Base-by-base conservation (phyloP, 73 alveolate species). In the Paramecium bursaria region DNA sequence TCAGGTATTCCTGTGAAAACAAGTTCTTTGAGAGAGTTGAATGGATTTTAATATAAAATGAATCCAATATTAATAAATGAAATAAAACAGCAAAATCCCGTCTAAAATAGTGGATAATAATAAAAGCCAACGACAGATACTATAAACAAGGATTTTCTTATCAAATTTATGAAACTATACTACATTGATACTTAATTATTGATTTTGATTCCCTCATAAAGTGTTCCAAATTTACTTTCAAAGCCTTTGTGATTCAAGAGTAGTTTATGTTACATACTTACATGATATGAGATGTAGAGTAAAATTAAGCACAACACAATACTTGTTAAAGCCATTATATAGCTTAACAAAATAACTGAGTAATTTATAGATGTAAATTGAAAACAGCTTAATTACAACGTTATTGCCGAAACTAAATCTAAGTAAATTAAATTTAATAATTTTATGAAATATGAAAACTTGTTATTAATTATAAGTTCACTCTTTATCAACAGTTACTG, bases 61-160 rank as follows among this genome's bases (percentile, higher is more conserved):
- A 67, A 67, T 4, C 50, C 82, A n/a, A 67, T 42, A 42, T 67
- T 67, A 7, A 67, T 11, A 14, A 67, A 67, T 15, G 60, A 39
- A 15, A 67, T 67, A 4, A 67, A 67, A 21, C 60, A 35, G 44
- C 82, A 3, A 23, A 31, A 67, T 19, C 33, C 19, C 0, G 82
- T 67, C 50, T 67, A 67, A 25, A 67, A 42, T 39, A 67, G 15
- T n/a, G 82, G 82, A 25, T 67, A 35, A 67, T 67, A 31, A 30
- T 67, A 67, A 46, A 67, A 67, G 22, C 22, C 19, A 2, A 67
- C 55, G 3, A 67, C 60, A 9, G 44, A 42, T 19, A 67, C 29
- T 39, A 67, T 39, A n/a, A 35, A 67, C 22, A 67, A 42, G 2
- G 82, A 53, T 15, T 67, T 67, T 67, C 82, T 35, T 15, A 25